Evolutionary conservation across 2,329 filamentous ascomycete genomes (phyloP).

Genomic region (Aureobasidium sp.): DNA sequence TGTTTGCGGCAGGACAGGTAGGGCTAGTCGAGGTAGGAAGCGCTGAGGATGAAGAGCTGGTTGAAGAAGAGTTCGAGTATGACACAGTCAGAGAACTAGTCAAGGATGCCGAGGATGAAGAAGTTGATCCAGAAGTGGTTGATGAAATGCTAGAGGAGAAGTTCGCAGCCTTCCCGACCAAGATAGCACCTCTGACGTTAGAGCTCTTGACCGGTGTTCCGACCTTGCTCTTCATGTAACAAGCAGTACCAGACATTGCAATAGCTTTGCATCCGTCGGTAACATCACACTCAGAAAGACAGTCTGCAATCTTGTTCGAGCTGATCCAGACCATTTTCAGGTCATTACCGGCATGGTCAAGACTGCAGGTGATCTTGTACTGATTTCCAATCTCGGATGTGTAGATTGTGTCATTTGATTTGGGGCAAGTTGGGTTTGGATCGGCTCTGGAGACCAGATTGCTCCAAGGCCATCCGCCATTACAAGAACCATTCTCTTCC

Average conservation of each 20-base stretch:
- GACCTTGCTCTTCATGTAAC: slow-evolving; percentile 13
- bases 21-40: slow-evolving; percentile 7
- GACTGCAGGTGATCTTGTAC: slow-evolving; percentile 20
- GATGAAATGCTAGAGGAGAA: background rate
- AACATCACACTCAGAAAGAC: slow-evolving; percentile 6
- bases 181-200: background rate
- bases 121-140: background rate
- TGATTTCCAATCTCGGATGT: slow-evolving; percentile 15
- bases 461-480: background rate
- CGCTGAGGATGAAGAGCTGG: background rate
- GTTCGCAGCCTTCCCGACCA: background rate
- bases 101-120: background rate
- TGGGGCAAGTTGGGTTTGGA: slow-evolving; percentile 16
- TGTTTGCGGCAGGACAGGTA: slow-evolving; percentile 8
- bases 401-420: slow-evolving; percentile 18
- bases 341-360: slow-evolving; percentile 21
- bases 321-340: slow-evolving; percentile 13
- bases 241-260: slow-evolving; percentile 11
- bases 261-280: slow-evolving; percentile 10
- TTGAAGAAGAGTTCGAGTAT: background rate
- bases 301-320: slow-evolving; percentile 11
- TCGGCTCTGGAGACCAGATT: background rate
- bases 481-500: background rate
- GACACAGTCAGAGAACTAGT: background rate
- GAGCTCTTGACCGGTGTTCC: background rate